Evolutionary conservation across 1,284 basidiomycete species (phyloP), one percentile per base, ranked within the genome.

Genomic region (Chiua sp.): DNA sequence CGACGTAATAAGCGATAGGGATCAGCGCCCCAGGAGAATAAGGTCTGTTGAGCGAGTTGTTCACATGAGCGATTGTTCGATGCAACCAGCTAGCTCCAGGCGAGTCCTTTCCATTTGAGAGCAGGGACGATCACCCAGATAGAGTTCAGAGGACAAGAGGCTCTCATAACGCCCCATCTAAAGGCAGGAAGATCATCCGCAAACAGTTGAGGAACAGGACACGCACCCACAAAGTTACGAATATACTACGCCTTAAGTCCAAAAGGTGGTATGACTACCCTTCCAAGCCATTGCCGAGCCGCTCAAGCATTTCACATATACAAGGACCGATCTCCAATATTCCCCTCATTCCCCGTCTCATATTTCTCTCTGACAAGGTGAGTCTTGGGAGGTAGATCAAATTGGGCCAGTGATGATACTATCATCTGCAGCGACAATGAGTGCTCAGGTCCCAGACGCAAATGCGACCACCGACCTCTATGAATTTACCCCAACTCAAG

Each of bases 401-500:
- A 12, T 7, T 16, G 4, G 5, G 15, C 3, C 39, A 28, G 48
- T 23, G 3, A 16, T 47, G 49, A 11, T 63, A 56, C 42, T 4
- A 48, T 47, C 11, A 10, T 53, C 23, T 55, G 5, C 49, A 72
- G 60, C 18, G 47, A 61, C 7, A 3, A 72, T 66, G 68, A 57
- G 47, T 11, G 16, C 52, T n/a, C 37, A 39, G 37, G 37, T 3
- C 18, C 35, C 18, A 32, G 48, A 64, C 26, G 12, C 30, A n/a
- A 51, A 65, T 20, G n/a, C 32, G 8, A 54, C 55, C 49, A 60
- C 48, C 1, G 37, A 64, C 42, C 46, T 50, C 30, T 77, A 72
- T 57, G 63, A 68, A n/a, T 86, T 85, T 65, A 86, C 83, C 6
- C 55, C 72, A 10, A 81, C 78, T 1, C 84, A 87, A 68, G 84